Evolutionary conservation across 2,329 filamentous ascomycete species (phyloP).

Genomic region (Thermomyces lanuginosus): DNA sequence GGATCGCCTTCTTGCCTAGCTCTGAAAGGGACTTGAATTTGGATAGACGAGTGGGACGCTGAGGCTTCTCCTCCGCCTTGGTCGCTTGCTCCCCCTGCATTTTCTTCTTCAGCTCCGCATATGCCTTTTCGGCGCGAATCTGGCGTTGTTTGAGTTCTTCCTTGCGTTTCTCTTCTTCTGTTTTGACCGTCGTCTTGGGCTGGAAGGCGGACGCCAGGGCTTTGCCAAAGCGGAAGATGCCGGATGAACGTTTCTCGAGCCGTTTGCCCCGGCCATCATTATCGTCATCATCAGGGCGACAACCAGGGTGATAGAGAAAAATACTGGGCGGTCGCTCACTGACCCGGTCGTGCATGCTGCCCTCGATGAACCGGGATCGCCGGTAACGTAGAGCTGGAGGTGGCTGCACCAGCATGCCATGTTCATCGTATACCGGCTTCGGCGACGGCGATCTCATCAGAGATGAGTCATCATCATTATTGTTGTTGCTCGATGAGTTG

Average conservation of each 20-base stretch:
- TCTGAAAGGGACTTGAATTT: conserved; percentile 21
- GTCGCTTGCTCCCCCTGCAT: too few species aligned
- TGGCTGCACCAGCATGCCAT: conserved; percentile 6
- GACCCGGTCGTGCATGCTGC: conserved; percentile 68
- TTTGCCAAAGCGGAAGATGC: conserved; percentile 41
- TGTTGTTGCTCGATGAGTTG: conserved; percentile 8
- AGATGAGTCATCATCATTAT: background rate
- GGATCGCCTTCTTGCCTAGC: conserved; percentile 17
- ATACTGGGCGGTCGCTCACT: conserved; percentile 54
- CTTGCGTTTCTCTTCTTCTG: too few species aligned
- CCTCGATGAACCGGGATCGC: conserved; percentile 56
- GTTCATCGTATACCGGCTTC: conserved; percentile 6
- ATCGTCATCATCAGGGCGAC: conserved; percentile 9
- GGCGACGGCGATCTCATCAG: background rate
- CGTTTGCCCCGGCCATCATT: background rate
- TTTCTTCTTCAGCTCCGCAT: conserved; percentile 39
- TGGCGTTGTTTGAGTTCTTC: conserved; percentile 28
- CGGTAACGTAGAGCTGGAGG: conserved; percentile 22
- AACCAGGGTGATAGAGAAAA: conserved; percentile 36
- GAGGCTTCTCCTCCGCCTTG: too few species aligned
- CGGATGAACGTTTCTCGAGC: conserved; percentile 24
- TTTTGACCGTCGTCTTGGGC: conserved; percentile 30
- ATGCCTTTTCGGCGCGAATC: conserved; percentile 34
- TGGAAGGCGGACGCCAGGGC: conserved; percentile 39
- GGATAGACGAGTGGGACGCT: too few species aligned